Percentiles rank a stretch among this genome's conserved stretches.
phyloP scores from a whole-genome alignment of 352 stramenopile species.

The Phytopythium mirpurense region DNA sequence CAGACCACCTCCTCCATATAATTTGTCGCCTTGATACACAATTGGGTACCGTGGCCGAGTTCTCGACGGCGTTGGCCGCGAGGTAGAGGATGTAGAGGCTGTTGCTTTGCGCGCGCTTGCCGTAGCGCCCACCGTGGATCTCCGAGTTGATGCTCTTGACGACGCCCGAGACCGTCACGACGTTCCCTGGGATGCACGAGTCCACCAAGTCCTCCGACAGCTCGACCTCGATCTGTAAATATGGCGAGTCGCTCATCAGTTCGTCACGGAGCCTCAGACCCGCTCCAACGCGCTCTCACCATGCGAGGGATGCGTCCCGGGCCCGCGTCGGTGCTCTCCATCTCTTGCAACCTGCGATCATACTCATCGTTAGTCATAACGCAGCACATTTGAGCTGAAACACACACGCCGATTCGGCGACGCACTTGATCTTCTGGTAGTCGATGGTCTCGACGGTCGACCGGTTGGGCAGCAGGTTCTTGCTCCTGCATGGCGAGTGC shows the following conservation, averaged over 20 bases:
- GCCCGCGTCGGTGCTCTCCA: slow-evolving; percentile 86
- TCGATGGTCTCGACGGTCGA: slow-evolving; percentile 87
- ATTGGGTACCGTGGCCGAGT: slow-evolving; percentile 59
- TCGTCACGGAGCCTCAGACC: background rate
- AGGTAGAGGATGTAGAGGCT: slow-evolving; percentile 95
- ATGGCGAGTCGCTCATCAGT: background rate
- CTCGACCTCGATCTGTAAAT: slow-evolving; percentile 79
- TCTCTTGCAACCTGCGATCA: slow-evolving; percentile 74
- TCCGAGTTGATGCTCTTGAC: slow-evolving; percentile 95
- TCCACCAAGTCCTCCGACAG: slow-evolving; percentile 93
- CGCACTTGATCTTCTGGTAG: slow-evolving; percentile 87
- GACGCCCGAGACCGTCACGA: slow-evolving; percentile 91
- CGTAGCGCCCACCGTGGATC: slow-evolving; percentile 79
- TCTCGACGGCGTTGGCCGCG: slow-evolving; percentile 88
- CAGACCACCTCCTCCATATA: too few species aligned
- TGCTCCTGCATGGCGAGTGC: slow-evolving; percentile 50
- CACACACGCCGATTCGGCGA: too few species aligned
- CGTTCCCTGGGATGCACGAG: slow-evolving; percentile 93
- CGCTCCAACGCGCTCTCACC: slow-evolving; percentile 13
- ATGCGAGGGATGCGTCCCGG: slow-evolving; percentile 87
- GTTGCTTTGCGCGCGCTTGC: slow-evolving; percentile 89
- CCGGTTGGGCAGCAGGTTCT: slow-evolving; percentile 73
- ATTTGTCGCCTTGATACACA: too few species aligned
- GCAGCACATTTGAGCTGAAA: too few species aligned
- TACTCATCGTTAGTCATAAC: background rate